phyloP scores from a whole-genome alignment of 2,329 filamentous ascomycete genomes.

The Immersiporthe knoxdaviesiana region DNA sequence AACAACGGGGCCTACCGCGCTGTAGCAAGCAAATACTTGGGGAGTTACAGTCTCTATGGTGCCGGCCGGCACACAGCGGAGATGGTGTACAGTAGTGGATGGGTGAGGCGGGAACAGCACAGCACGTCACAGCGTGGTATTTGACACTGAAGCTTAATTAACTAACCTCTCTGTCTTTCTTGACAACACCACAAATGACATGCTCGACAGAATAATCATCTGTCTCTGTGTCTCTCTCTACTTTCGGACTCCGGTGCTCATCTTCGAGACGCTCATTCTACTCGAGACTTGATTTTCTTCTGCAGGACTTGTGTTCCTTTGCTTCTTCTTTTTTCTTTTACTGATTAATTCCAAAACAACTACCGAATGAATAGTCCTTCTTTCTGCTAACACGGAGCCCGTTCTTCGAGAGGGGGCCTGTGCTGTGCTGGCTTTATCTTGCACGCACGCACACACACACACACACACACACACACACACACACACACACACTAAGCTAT shows the following conservation, averaged over 20 bases:
- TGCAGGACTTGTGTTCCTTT: background rate
- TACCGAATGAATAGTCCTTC: slow-evolving; percentile 1
- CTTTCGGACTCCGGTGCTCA: background rate
- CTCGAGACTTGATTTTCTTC: background rate
- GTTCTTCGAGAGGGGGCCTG: slow-evolving; percentile 6
- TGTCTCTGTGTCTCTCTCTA: too few species aligned
- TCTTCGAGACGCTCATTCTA: slow-evolving; percentile 18
- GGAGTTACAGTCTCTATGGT: too few species aligned
- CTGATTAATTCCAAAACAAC: slow-evolving; percentile 8
- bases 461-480: too few species aligned
- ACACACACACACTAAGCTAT: too few species aligned
- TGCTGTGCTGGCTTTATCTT: slow-evolving; percentile 7
- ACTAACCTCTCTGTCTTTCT: background rate
- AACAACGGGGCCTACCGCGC: background rate
- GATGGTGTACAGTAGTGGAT: slow-evolving; percentile 1
- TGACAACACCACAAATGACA: slow-evolving; percentile 7
- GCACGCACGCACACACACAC: too few species aligned
- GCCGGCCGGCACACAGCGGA: slow-evolving; percentile 13
- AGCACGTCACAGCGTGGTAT: slow-evolving; percentile 15
- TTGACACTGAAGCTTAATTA: slow-evolving; percentile 5
- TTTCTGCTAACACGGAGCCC: background rate
- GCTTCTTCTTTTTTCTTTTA: background rate
- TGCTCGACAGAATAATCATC: slow-evolving; percentile 2
- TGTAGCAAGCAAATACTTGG: background rate
- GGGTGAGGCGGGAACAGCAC: slow-evolving; percentile 6